phyloP scores from a whole-genome alignment of 2,329 filamentous ascomycete genomes.

The Aspergillus tamarii region DNA sequence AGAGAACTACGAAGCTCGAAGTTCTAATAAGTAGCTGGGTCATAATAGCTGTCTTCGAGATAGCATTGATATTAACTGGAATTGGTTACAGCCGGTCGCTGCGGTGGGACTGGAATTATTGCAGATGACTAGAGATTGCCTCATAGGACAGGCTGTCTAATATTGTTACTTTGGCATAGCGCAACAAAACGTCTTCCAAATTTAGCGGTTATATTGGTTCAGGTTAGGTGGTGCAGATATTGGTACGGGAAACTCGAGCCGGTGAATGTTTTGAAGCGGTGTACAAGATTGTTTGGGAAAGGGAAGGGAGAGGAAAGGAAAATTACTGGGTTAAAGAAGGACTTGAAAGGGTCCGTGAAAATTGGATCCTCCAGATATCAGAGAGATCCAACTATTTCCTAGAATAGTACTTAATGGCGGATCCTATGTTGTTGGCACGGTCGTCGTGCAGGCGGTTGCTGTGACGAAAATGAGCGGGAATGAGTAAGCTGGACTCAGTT shows the following conservation, averaged over 20 bases:
- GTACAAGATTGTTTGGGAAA: neutral
- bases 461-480: slow-evolving; percentile 35
- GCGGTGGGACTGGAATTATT: neutral
- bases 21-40: neutral
- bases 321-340: neutral
- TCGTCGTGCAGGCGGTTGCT: slow-evolving; percentile 29
- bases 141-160: neutral
- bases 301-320: neutral
- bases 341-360: neutral
- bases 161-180: slow-evolving; percentile 4
- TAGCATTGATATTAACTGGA: neutral
- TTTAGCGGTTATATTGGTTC: neutral
- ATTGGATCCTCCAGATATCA: slow-evolving; percentile 1
- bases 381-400: slow-evolving; percentile 3
- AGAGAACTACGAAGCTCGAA: neutral
- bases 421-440: slow-evolving; percentile 8
- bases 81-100: neutral
- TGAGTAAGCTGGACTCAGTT: slow-evolving; percentile 38
- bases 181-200: neutral
- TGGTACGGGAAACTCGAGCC: neutral
- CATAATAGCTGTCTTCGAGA: neutral
- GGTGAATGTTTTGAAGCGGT: neutral
- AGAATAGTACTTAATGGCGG: slow-evolving; percentile 4
- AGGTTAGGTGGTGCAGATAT: neutral
- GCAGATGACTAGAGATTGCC: neutral